phyloP scores from a whole-genome alignment of 2,329 filamentous ascomycete species.

The Aspergillus bombycis region DNA sequence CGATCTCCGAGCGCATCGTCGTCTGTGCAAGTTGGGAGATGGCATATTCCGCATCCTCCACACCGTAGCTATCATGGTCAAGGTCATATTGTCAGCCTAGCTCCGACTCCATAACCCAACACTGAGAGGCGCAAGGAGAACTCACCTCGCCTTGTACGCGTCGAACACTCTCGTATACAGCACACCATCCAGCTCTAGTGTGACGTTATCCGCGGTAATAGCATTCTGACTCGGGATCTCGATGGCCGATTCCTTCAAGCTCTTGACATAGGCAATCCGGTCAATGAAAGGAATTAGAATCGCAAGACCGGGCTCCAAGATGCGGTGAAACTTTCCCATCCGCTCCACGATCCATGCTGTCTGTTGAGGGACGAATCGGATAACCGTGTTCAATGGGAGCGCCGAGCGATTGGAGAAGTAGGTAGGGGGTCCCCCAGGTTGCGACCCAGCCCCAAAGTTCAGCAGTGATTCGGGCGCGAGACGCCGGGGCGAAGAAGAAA shows the following conservation, averaged over 20 bases:
- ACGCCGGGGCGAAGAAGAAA: constrained; percentile 34
- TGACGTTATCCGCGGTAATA: constrained; percentile 98
- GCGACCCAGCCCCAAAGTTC: constrained; percentile 28
- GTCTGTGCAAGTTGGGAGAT: constrained; percentile 98
- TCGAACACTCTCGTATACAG: constrained; percentile 96
- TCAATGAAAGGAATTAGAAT: constrained; percentile 89
- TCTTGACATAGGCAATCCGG: constrained; percentile 97
- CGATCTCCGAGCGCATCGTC: constrained; percentile 98
- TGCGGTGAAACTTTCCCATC: constrained; percentile 96
- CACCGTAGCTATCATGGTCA: constrained; percentile 73
- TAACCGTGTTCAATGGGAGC: constrained; percentile 88
- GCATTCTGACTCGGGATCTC: constrained; percentile 98
- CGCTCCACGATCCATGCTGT: constrained; percentile 99
- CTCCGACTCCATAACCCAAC: background rate
- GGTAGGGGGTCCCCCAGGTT: constrained; percentile 59
- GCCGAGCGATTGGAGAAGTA: constrained; percentile 71
- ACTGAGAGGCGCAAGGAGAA: constrained; percentile 12
- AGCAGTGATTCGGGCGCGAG: constrained; percentile 39
- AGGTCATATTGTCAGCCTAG: constrained; percentile 1
- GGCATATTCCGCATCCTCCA: constrained; percentile 98
- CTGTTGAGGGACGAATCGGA: constrained; percentile 98
- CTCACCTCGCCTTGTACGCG: constrained; percentile 92
- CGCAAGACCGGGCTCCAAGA: constrained; percentile 88
- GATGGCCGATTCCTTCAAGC: constrained; percentile 90
- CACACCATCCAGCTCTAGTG: constrained; percentile 91